Evolutionary conservation across 139 green algal species (phyloP).

Genomic region (Axilococcus clingmanii): DNA sequence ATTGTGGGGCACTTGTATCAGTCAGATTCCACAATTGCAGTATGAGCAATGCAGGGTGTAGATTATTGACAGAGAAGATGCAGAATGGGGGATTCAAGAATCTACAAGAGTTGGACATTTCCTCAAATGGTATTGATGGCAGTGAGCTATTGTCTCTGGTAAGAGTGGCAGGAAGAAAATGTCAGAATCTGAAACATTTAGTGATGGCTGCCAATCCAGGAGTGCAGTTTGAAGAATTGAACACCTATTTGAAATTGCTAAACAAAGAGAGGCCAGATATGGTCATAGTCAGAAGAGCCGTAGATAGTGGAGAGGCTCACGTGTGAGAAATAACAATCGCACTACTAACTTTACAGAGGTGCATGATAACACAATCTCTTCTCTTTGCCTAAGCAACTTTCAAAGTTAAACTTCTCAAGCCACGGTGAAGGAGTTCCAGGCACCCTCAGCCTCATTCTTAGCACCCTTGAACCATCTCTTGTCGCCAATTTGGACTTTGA

Average conservation of each 20-base stretch:
- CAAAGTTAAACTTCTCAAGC: slow-evolving; percentile 33
- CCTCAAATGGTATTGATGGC: slow-evolving; percentile 22
- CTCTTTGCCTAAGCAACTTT: background rate
- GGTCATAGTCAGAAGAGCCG: slow-evolving; percentile 11
- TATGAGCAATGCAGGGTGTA: too few species aligned
- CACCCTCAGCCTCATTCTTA: slow-evolving; percentile 30
- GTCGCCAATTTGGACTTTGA: slow-evolving; percentile 62
- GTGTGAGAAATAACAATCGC: too few species aligned
- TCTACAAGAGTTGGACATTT: slow-evolving; percentile 32
- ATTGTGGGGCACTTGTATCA: too few species aligned
- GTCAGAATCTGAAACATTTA: slow-evolving; percentile 2
- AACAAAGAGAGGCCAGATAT: slow-evolving; percentile 3
- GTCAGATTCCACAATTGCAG: too few species aligned
- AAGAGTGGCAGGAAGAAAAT: background rate
- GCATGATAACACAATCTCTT: too few species aligned
- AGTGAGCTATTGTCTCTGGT: too few species aligned
- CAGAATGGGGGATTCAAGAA: background rate
- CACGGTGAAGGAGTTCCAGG: slow-evolving; percentile 54
- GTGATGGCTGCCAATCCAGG: slow-evolving; percentile 24
- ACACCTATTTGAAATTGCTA: slow-evolving; percentile 5
- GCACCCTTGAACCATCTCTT: slow-evolving; percentile 78
- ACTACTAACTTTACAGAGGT: too few species aligned
- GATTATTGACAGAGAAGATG: too few species aligned
- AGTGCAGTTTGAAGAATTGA: slow-evolving; percentile 3
- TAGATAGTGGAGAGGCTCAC: slow-evolving; percentile 6